A percentile compares a stretch with the other conserved stretches of the same genome.
phyloP scores from a whole-genome alignment of 257 asterid species.

The Nicotiana attenuata region DNA sequence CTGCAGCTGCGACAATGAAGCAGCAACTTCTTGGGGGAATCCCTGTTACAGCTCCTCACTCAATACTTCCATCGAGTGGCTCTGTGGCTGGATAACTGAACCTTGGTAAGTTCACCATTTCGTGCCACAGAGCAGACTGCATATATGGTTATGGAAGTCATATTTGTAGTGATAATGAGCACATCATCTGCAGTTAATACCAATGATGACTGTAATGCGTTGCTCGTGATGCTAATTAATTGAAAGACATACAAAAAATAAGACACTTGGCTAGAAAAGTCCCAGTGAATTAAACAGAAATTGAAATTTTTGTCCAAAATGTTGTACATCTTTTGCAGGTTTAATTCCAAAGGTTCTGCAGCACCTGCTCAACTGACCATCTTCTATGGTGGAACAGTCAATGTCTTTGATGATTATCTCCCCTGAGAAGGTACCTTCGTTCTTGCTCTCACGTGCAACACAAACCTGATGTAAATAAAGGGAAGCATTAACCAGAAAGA shows the following conservation, averaged over 20 bases:
- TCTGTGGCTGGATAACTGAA: slow-evolving; percentile 36
- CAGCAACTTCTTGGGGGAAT: slow-evolving; percentile 44
- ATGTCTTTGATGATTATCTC: slow-evolving; percentile 65
- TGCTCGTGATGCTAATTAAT: background rate
- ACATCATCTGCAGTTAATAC: background rate
- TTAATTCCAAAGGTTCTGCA: slow-evolving; percentile 30
- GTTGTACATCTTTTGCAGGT: slow-evolving; percentile 28
- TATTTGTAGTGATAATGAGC: background rate
- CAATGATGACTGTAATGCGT: background rate
- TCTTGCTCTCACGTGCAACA: background rate
- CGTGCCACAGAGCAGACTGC: background rate
- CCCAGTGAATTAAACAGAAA: background rate
- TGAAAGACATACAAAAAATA: background rate
- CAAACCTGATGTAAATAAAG: background rate
- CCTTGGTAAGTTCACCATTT: slow-evolving; percentile 36
- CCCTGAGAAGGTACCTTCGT: slow-evolving; percentile 59
- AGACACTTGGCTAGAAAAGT: background rate
- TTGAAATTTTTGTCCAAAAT: background rate
- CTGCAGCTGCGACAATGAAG: slow-evolving; percentile 28
- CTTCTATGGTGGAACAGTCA: slow-evolving; percentile 66
- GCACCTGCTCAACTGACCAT: slow-evolving; percentile 64
- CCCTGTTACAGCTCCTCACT: slow-evolving; percentile 32
- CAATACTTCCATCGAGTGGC: slow-evolving; percentile 27
- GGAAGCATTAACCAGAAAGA: background rate
- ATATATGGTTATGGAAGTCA: background rate